Percentiles rank a stretch among this genome's conserved stretches.
These are phyloP conservation scores for Albugo laibachii DNA, from an alignment of 352 stramenopile species.

Conservation along the genomic window DNA sequence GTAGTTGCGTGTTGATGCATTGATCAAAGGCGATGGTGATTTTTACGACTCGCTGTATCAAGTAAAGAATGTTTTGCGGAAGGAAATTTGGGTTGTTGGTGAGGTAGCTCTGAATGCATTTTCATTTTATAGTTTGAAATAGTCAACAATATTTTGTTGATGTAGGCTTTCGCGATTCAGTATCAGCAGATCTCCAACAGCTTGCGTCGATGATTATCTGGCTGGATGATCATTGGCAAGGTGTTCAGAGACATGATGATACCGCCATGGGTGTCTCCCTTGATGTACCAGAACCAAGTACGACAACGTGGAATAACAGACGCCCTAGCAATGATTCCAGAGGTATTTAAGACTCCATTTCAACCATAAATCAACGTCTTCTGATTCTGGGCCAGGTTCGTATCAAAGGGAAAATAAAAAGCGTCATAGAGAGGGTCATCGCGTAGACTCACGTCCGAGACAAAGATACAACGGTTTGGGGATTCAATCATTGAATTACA, in stretches of 20 bases:
- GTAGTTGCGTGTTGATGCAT: not conserved
- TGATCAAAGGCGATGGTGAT: conserved; percentile 44
- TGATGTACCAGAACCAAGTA: no score
- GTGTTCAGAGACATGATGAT: conserved; percentile 13
- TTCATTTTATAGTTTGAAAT: not conserved
- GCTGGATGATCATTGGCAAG: conserved; percentile 39
- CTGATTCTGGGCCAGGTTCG: no score
- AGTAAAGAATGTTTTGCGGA: conserved; percentile 60
- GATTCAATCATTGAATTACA: no score
- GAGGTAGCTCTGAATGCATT: conserved; percentile 1
- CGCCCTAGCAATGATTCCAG: no score
- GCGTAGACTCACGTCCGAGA: no score
- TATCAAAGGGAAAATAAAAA: no score
- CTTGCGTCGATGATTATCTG: conserved; percentile 55
- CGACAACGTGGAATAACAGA: no score
- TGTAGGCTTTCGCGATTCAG: conserved; percentile 45
- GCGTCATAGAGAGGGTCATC: no score
- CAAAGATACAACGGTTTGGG: no score
- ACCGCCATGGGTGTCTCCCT: no score
- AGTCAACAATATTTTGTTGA: not conserved
- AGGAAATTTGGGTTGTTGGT: conserved; percentile 76
- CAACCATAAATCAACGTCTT: no score
- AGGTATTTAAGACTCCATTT: no score
- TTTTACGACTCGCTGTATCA: conserved; percentile 74
- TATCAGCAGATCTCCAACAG: conserved; percentile 64